Evolutionary conservation across 108 stramenopile genomes (phyloP), one percentile per base, ranked within the genome.

Genomic region (Fragilariopsis cylindrus): DNA sequence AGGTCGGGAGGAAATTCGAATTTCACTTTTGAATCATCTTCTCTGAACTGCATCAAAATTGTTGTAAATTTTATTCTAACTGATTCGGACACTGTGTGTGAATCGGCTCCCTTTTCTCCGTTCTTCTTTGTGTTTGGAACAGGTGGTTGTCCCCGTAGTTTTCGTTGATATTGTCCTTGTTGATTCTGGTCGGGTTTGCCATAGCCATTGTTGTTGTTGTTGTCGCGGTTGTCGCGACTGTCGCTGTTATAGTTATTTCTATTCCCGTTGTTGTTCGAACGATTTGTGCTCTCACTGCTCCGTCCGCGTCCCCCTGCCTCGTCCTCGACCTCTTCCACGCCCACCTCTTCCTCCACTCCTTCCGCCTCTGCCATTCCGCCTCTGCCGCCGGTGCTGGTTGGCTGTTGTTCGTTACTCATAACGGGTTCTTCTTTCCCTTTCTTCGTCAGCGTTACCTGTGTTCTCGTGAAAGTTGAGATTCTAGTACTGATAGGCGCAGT

Each of bases 41-140:
- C 91, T 11, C 91, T 78, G 5, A 92, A 63, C 40, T 81, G 43
- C 67, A 80, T 76, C 41, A 92, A 58, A 0, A 88, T 60, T 58
- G 78, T 40, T 8, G 87, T 88, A 13, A 92, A 81, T 53, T 76
- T 75, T 50, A 92, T 92, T n/a, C 87, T 82, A 56, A 76, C 74
- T 16, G 72, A 62, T 70, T 92, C 91, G 12, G 84, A 76, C 7
- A 92, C 85, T 7, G 88, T 86, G 60, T 85, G 85, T 15, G 89
- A 65, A 18, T 80, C 84, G 16, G 91, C 91, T 30, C 91, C 91
- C 68, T 78, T 82, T 56, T 90, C 82, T 41, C 91, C 91, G 66
- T 88, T 89, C 53, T 74, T 74, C 30, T 60, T 46, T 15, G 42
- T 44, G 43, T 63, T 63, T 12, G 62, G 62, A 4, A 63, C 43